Conservation (phyloP, 208 protist species). For the Acanthamoeba culbertsoni region DNA sequence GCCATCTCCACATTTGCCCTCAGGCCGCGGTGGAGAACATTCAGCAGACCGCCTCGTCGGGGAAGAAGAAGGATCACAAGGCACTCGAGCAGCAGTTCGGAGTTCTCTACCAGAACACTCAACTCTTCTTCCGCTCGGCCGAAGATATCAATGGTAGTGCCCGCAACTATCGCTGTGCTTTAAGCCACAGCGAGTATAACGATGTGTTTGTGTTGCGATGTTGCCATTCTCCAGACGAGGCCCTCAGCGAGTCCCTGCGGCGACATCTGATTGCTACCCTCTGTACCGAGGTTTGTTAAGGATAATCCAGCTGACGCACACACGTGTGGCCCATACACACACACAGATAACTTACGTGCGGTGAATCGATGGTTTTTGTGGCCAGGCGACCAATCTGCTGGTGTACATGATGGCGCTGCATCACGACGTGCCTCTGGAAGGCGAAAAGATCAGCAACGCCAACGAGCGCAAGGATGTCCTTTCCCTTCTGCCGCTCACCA, state of each 20-base stretch:
- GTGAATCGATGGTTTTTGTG: too few species aligned
- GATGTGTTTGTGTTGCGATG: neutral
- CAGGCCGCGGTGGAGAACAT: slow-evolving; percentile 40
- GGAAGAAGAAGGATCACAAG: slow-evolving; percentile 51
- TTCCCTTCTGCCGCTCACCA: neutral
- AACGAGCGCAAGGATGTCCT: slow-evolving; percentile 14
- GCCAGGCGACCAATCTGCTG: neutral
- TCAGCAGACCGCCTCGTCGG: neutral
- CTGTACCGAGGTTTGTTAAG: slow-evolving; percentile 19
- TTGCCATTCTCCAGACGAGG: slow-evolving; percentile 2
- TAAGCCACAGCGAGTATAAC: too few species aligned
- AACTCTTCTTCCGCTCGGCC: slow-evolving; percentile 3
- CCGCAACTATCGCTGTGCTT: too few species aligned
- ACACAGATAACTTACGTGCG: too few species aligned
- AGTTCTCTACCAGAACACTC: slow-evolving; percentile 42
- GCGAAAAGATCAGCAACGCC: neutral
- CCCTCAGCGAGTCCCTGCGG: neutral
- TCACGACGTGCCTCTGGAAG: neutral
- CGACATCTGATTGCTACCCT: slow-evolving; percentile 27
- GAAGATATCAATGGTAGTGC: neutral
- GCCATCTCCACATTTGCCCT: too few species aligned
- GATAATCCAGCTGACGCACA: too few species aligned
- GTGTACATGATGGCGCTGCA: neutral
- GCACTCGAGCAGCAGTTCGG: slow-evolving; percentile 38
- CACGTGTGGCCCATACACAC: too few species aligned